phyloP scores from a whole-genome alignment of 768 basidiomycete species.

The Melanogaster broomeanus region DNA sequence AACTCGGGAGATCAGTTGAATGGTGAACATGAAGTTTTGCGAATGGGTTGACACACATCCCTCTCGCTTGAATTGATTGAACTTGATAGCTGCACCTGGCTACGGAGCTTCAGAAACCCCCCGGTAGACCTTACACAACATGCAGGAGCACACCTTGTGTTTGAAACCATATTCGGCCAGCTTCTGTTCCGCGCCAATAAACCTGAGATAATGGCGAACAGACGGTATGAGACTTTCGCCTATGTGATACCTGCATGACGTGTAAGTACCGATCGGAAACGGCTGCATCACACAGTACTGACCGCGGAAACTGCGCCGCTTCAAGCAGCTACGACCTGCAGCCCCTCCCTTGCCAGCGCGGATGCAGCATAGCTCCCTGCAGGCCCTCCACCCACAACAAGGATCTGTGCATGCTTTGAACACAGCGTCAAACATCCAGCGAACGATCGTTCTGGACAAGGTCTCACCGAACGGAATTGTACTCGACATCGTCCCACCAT shows the following conservation, averaged over 20 bases:
- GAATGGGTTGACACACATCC: constrained; percentile 46
- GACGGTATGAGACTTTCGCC: constrained; percentile 54
- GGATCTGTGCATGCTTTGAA: constrained; percentile 29
- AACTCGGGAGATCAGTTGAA: background rate
- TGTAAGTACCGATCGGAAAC: background rate
- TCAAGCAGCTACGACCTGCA: constrained; percentile 60
- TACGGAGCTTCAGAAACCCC: constrained; percentile 22
- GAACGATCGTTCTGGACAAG: background rate
- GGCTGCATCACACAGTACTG: background rate
- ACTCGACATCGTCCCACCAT: constrained; percentile 6
- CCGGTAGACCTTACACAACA: constrained; percentile 22
- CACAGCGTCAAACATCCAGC: background rate
- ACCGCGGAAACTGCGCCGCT: constrained; percentile 57
- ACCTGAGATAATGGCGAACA: constrained; percentile 50
- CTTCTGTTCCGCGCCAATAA: constrained; percentile 50
- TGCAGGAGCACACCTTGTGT: constrained; percentile 39
- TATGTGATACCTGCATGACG: constrained; percentile 42
- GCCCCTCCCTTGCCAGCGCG: constrained; percentile 55
- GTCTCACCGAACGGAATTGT: constrained; percentile 27
- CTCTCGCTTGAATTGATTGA: constrained; percentile 54
- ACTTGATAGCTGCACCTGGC: constrained; percentile 64
- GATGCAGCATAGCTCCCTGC: constrained; percentile 58
- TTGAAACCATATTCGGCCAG: constrained; percentile 45
- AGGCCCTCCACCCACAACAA: constrained; percentile 63
- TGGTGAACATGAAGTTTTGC: background rate